These are phyloP conservation scores for Tuber calosporum DNA, from an alignment of 495 filamentous ascomycete genomes.

Conservation along the genomic window DNA sequence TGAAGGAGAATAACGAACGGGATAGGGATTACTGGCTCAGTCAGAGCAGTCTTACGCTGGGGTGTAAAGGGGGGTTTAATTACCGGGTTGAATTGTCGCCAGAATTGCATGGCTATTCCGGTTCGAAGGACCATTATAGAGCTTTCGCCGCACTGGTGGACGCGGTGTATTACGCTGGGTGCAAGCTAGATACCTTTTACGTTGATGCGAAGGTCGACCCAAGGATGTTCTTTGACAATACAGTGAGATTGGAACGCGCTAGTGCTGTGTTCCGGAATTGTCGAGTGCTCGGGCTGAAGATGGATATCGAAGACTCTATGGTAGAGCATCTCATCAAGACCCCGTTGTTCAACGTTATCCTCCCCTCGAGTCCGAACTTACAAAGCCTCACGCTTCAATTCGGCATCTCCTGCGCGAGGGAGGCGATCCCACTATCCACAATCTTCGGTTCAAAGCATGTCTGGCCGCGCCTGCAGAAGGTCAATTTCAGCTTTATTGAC, in stretches of 20 bases:
- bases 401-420: constrained; percentile 13
- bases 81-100: constrained; percentile 8
- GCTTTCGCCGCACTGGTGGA: constrained; percentile 21
- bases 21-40: constrained; percentile 4
- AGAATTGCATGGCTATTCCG: constrained; percentile 14
- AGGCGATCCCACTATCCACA: constrained; percentile 10
- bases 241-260: constrained; percentile 7
- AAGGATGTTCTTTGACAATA: constrained; percentile 16
- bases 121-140: constrained; percentile 11
- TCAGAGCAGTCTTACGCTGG: not conserved
- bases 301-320: constrained; percentile 21
- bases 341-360: constrained; percentile 13
- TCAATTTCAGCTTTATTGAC: constrained; percentile 24
- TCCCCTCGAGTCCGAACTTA: constrained; percentile 11
- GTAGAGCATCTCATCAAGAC: constrained; percentile 13
- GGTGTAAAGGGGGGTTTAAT: not conserved
- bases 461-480: constrained; percentile 12
- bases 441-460: constrained; percentile 16
- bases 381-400: constrained; percentile 18
- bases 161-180: constrained; percentile 16
- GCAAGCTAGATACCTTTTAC: constrained; percentile 20
- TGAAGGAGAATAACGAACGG: constrained; percentile 10
- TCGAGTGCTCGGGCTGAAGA: constrained; percentile 12
- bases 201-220: constrained; percentile 15
- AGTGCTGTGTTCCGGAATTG: constrained; percentile 11